Base-by-base conservation (phyloP, 768 basidiomycete species). In the Trametes cinnabarina region DNA sequence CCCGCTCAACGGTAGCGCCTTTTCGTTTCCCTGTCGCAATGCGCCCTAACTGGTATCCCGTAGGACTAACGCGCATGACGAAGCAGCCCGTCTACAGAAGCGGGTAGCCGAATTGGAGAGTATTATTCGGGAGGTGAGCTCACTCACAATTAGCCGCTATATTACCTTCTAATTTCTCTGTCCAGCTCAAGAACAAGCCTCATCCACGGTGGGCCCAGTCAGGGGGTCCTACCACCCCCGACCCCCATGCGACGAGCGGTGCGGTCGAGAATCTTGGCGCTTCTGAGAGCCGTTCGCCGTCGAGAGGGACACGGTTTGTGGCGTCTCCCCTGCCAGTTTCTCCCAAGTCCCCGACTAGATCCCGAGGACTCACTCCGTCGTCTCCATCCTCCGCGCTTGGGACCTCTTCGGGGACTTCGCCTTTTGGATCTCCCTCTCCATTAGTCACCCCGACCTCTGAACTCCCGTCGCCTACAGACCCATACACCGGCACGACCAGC, bases 81-180 rank as follows among this genome's bases (percentile, higher is more conserved):
- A 92, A 68, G 78, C 78, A 42, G 78, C 82, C 32, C 79, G 85
- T 35, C 77, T 92, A 20, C 79, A 88, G 51, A 82, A 83, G 59
- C 82, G 90, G 44, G 86, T 92, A 22, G 89, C 89, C 25, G 90
- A 93, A 65, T 79, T 93, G 0, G 90, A 93, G 71, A 86, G 87
- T 49, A 88, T 92, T 35, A 87, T 92, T 60, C 82, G 90, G n/a
- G 88, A 88, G 77, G 87, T 85, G 35, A 47, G 39, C 20, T 39
- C 28, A 32, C 35, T 11, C 17, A 37, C n/a, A 8, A 4, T n/a
- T 39, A 15, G 15, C 11, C n/a, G 37, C 37, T 10, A 15, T 14
- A n/a, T n/a, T 10, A 39, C 14, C 37, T 32, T 12, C 14, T 14
- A 15, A 39, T 15, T 39, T 15, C 5, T 8, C 39, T 48, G 23